A percentile compares a stretch with the other conserved stretches of the same genome.
Conservation (phyloP, 1,284 basidiomycete genomes). For the Naganishia cerealis region DNA sequence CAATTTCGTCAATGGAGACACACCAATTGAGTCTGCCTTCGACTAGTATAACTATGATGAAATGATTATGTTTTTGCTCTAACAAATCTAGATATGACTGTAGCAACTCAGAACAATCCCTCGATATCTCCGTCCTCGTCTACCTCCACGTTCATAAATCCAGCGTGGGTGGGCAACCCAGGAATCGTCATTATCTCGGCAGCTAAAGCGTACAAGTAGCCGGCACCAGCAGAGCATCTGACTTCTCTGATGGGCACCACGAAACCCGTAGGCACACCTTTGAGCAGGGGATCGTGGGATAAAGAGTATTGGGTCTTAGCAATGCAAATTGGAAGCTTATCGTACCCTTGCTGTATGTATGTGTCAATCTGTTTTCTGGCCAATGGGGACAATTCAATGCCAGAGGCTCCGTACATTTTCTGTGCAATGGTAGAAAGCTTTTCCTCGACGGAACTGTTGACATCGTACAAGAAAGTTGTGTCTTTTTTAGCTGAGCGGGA, state of each 20-base stretch:
- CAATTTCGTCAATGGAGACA: too few relatives aligned
- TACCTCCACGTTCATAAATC: too few relatives aligned
- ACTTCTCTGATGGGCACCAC: constrained; percentile 89
- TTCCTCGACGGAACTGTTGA: constrained; percentile 77
- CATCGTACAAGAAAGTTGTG: constrained; percentile 90
- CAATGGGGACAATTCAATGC: constrained; percentile 76
- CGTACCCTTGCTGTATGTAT: constrained; percentile 89
- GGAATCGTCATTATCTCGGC: constrained; percentile 98
- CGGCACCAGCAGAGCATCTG: constrained; percentile 85
- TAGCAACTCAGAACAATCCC: too few relatives aligned
- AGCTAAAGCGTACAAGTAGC: constrained; percentile 91
- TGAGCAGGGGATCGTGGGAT: constrained; percentile 85
- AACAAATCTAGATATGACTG: too few relatives aligned
- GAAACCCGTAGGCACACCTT: constrained; percentile 86
- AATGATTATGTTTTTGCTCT: too few relatives aligned
- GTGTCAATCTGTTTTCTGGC: constrained; percentile 84
- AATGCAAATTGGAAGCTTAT: constrained; percentile 78
- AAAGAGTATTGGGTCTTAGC: constrained; percentile 98
- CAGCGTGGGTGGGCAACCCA: constrained; percentile 86
- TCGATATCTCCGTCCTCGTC: too few relatives aligned
- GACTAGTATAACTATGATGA: too few relatives aligned
- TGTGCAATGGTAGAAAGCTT: constrained; percentile 83
- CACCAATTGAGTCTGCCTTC: too few relatives aligned
- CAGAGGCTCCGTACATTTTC: constrained; percentile 87
- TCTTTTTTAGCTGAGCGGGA: constrained; percentile 79